Evolutionary conservation across 2,329 filamentous ascomycete species (phyloP).

Genomic region (Colletotrichum sojae): DNA sequence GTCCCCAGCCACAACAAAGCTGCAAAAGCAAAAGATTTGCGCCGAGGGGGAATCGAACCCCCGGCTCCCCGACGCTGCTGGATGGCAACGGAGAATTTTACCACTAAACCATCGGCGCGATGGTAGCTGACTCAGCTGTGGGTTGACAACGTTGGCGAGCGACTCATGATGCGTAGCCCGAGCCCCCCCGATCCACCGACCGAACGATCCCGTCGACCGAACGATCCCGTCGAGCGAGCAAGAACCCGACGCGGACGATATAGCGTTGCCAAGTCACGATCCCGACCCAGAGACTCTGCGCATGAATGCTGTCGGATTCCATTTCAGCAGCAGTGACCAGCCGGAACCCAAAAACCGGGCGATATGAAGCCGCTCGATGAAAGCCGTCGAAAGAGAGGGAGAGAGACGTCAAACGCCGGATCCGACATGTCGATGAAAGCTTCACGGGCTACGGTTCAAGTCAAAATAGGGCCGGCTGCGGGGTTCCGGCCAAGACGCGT

Average conservation of each 20-base stretch:
- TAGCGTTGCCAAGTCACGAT: too few species aligned
- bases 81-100: constrained; percentile 42
- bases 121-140: constrained; percentile 22
- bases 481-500: not conserved
- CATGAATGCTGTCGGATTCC: too few species aligned
- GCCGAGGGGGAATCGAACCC: constrained; percentile 40
- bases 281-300: not conserved
- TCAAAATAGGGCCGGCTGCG: constrained; percentile 15
- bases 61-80: constrained; percentile 38
- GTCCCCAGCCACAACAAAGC: not conserved
- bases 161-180: not conserved
- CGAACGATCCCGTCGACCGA: not conserved
- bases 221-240: not conserved
- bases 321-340: too few species aligned
- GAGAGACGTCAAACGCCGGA: too few species aligned
- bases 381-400: too few species aligned
- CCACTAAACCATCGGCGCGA: constrained; percentile 37
- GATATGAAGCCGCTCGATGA: too few species aligned
- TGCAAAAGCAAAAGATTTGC: not conserved
- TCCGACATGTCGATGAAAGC: too few species aligned
- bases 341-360: too few species aligned
- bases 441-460: not conserved
- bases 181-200: not conserved
- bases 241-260: too few species aligned
- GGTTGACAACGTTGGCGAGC: too few species aligned